Conservation (phyloP, 2,329 filamentous ascomycete genomes). For the Tolypocladium album region DNA sequence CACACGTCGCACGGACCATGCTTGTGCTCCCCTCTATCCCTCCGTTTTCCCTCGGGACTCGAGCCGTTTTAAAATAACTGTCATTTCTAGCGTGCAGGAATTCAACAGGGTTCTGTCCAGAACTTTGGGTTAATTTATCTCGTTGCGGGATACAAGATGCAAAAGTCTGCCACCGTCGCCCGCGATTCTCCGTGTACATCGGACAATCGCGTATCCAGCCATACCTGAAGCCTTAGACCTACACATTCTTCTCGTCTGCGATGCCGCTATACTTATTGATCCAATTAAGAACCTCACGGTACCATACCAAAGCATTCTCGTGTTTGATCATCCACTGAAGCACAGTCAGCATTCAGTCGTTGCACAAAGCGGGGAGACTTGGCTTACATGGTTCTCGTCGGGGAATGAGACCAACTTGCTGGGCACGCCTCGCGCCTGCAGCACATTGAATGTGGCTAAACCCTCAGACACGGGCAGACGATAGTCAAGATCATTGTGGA, state of each 20-base stretch:
- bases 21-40: neutral
- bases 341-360: neutral
- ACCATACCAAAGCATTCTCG: conserved; percentile 87
- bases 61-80: too few relatives aligned
- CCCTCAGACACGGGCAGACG: conserved; percentile 78
- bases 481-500: conserved; percentile 88
- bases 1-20: neutral
- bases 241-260: conserved; percentile 6
- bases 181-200: neutral
- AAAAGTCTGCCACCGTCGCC: neutral
- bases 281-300: conserved; percentile 74
- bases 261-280: conserved; percentile 52
- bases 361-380: neutral
- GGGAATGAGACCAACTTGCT: conserved; percentile 75
- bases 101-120: neutral
- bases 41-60: too few relatives aligned
- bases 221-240: neutral
- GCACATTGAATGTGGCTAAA: conserved; percentile 72
- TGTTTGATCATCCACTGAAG: conserved; percentile 72
- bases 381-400: conserved; percentile 51
- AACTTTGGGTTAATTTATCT: neutral
- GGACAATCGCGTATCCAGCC: neutral
- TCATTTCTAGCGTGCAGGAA: neutral
- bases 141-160: neutral
- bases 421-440: conserved; percentile 65